Evolutionary conservation across 306 rosid genomes (phyloP).

Genomic region (Rosa persica): DNA sequence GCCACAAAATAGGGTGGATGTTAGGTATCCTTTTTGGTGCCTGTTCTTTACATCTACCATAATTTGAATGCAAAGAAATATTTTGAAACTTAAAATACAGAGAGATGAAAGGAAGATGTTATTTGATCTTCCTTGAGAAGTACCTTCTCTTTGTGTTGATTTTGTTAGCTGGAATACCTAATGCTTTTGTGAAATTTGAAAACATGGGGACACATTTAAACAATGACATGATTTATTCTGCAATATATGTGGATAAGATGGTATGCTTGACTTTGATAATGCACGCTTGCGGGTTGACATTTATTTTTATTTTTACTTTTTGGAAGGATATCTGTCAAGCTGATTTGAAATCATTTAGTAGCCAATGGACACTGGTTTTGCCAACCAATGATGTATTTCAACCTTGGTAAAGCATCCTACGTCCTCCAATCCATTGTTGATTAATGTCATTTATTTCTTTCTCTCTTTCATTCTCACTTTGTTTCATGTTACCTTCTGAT

Average conservation of each 20-base stretch:
- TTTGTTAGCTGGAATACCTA: background rate
- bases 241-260: slow-evolving; percentile 11
- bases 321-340: slow-evolving; percentile 90
- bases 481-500: slow-evolving; percentile 24
- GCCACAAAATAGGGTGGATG: background rate
- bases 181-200: background rate
- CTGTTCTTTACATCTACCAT: background rate
- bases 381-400: slow-evolving; percentile 83
- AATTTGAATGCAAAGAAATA: background rate
- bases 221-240: slow-evolving; percentile 14
- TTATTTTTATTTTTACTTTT: slow-evolving; percentile 18
- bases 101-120: background rate
- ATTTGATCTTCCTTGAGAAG: background rate
- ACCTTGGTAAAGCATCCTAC: slow-evolving; percentile 52
- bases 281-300: background rate
- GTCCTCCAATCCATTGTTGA: slow-evolving; percentile 1
- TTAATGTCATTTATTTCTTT: background rate
- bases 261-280: background rate
- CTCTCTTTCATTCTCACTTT: slow-evolving; percentile 1
- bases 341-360: slow-evolving; percentile 76
- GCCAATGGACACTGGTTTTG: slow-evolving; percentile 85
- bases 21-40: background rate
- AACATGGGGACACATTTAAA: background rate
- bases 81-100: too few relatives aligned
- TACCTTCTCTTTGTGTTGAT: background rate